Base-by-base conservation (phyloP, 1,139 yeast species). In the Magnusiomyces sp. region DNA sequence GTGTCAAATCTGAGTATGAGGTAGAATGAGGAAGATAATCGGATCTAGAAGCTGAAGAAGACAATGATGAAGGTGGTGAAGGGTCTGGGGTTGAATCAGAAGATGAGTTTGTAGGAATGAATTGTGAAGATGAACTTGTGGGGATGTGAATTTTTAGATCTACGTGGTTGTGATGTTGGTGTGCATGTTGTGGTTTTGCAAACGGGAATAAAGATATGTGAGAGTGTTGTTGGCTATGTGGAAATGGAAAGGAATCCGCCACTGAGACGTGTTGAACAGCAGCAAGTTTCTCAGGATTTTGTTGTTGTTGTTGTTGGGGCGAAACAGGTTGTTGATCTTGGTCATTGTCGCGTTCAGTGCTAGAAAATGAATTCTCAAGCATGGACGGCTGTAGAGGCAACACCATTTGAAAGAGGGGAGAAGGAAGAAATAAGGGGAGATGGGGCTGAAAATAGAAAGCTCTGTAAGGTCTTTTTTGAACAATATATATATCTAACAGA, bases 1-100 rank as follows among this genome's bases (percentile, higher is more conserved):
- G 62, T 1, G 61, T 55, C 17, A 64, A 53, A 37, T 62, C 66
- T 44, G 48, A 43, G 44, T 46, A 54, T 16, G 40, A 17, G 13
- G 55, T 13, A 3, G 50, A 43, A 5, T 42, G 41, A 14, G 44
- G 34, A 13, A 46, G 37, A 11, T 45, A 43, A 10, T 43, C 47
- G 4, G 34, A 19, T 40, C 16, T 45, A 14, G 52, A 50, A 33
- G 42, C 43, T 17, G 46, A 40, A 32, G 48, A 27, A 38, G 46
- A 31, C 10, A 48, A 23, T 29, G 51, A 38, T 4, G 53, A 49
- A 3, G 50, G 29, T 7, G 32, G 27, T 19, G 43, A 40, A 2
- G 11, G 39, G 34, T 19, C 44, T 11, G 20, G 13, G 9, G 42
- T 5, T 27, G 43, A 14, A 5, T 32, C 14, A 14, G 38, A 14